phyloP scores from a whole-genome alignment of 805 yeast genomes.

The Ogataea naganishii region DNA sequence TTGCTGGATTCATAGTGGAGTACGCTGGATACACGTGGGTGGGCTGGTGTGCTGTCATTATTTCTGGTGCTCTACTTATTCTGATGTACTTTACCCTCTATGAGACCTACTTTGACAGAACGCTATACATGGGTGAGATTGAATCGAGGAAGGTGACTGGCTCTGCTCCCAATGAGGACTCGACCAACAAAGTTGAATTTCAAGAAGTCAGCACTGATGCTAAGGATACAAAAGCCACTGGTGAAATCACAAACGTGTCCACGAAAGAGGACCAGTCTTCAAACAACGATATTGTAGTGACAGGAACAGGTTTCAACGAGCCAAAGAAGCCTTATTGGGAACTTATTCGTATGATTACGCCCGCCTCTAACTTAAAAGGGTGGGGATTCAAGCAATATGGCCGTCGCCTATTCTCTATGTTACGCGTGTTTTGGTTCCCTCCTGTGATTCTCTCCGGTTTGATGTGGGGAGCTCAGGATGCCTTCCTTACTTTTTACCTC shows the following conservation, averaged over 20 bases:
- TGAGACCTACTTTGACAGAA: constrained; percentile 61
- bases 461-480: constrained; percentile 80
- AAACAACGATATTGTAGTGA: constrained; percentile 7
- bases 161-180: no score
- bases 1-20: constrained; percentile 65
- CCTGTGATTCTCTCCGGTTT: constrained; percentile 58
- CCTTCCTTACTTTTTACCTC: constrained; percentile 64
- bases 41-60: constrained; percentile 58
- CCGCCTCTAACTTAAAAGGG: constrained; percentile 53
- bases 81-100: constrained; percentile 54
- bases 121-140: constrained; percentile 29
- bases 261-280: background rate
- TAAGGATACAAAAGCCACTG: background rate
- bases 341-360: constrained; percentile 41
- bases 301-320: constrained; percentile 31
- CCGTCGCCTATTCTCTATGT: constrained; percentile 37
- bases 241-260: background rate
- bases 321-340: constrained; percentile 35
- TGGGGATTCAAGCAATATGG: constrained; percentile 59
- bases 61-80: constrained; percentile 48
- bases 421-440: constrained; percentile 53
- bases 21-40: constrained; percentile 70
- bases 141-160: constrained; percentile 14
- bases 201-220: constrained; percentile 2
- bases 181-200: background rate